phyloP scores from a whole-genome alignment of 2,329 filamentous ascomycete genomes.

The Colletotrichum abscissum region DNA sequence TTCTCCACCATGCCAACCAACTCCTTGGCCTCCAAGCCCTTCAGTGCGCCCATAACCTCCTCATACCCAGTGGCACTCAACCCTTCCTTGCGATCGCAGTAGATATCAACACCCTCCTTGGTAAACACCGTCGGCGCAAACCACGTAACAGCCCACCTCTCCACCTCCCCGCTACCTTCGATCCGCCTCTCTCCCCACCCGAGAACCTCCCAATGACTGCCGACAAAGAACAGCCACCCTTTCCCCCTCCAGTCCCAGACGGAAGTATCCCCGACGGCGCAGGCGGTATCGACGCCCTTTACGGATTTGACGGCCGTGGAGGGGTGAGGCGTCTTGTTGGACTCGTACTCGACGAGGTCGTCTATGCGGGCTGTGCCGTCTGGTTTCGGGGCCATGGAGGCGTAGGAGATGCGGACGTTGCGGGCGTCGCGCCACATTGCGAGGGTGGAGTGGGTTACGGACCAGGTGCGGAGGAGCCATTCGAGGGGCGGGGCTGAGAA shows the following conservation, averaged over 20 bases:
- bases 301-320: conserved; percentile 66
- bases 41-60: conserved; percentile 66
- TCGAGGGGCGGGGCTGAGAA: conserved; percentile 60
- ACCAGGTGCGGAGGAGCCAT: conserved; percentile 76
- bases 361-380: conserved; percentile 65
- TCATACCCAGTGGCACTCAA: conserved; percentile 67
- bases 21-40: conserved; percentile 63
- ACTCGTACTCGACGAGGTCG: conserved; percentile 79
- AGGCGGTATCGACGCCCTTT: conserved; percentile 70
- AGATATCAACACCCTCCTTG: conserved; percentile 83
- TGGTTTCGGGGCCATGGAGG: conserved; percentile 54
- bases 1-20: conserved; percentile 62
- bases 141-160: conserved; percentile 84
- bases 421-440: conserved; percentile 83
- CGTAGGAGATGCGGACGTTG: conserved; percentile 86
- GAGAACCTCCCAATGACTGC: conserved; percentile 83
- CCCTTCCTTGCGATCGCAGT: conserved; percentile 72
- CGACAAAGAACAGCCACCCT: conserved; percentile 78
- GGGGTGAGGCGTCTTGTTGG: conserved; percentile 48
- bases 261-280: conserved; percentile 45
- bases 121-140: conserved; percentile 88
- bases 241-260: conserved; percentile 83
- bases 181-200: conserved; percentile 73
- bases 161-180: conserved; percentile 50
- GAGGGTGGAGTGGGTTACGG: conserved; percentile 80